Percentiles rank a stretch among this genome's conserved stretches.
Conservation (phyloP, 139 green algal genomes). For the Tetradesmus obliquus region DNA sequence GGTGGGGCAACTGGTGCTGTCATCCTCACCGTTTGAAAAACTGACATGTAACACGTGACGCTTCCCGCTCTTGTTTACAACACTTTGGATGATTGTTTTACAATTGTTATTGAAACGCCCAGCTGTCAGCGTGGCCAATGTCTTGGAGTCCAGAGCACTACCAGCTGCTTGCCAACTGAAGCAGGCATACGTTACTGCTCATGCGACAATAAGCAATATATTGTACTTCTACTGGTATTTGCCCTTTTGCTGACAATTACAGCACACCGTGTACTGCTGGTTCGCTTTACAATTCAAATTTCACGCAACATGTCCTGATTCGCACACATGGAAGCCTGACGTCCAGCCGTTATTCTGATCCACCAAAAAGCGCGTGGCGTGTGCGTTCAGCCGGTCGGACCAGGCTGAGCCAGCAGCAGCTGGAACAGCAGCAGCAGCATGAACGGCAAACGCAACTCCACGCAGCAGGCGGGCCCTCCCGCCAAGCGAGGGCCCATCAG, state of each 20-base stretch:
- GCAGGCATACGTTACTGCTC: too few relatives aligned
- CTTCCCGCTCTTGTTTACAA: neutral
- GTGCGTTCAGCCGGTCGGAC: neutral
- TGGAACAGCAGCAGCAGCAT: slow-evolving; percentile 5
- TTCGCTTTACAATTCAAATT: neutral
- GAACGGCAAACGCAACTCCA: slow-evolving; percentile 22
- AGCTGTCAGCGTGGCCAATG: too few relatives aligned
- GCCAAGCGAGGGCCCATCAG: slow-evolving; percentile 31
- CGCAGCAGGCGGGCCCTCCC: slow-evolving; percentile 25
- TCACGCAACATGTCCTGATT: neutral
- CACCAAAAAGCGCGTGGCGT: too few relatives aligned
- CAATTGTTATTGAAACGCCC: neutral
- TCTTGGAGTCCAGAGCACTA: too few relatives aligned
- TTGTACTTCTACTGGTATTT: too few relatives aligned
- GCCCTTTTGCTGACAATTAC: too few relatives aligned
- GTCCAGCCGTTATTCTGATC: neutral
- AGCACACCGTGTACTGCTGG: too few relatives aligned
- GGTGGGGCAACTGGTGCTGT: neutral
- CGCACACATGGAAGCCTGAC: neutral
- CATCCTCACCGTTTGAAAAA: neutral
- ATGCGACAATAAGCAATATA: too few relatives aligned
- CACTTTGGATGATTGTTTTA: neutral
- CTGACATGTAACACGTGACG: neutral
- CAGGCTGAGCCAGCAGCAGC: neutral
- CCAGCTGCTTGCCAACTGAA: too few relatives aligned